phyloP scores from a whole-genome alignment of 1,284 basidiomycete species.

The Schizophyllum amplum region DNA sequence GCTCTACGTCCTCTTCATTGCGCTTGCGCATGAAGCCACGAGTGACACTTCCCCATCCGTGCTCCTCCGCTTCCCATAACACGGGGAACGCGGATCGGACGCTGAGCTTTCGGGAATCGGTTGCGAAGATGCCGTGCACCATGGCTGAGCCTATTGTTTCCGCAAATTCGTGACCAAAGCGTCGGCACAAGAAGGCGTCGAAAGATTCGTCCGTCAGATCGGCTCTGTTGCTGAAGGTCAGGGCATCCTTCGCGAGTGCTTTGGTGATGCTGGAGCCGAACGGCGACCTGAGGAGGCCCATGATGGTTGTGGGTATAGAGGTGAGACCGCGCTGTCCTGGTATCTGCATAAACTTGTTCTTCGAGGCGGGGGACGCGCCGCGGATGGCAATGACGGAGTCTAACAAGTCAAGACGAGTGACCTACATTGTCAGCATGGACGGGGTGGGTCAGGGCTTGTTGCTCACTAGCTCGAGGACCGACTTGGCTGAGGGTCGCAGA shows the following conservation, averaged over 20 bases:
- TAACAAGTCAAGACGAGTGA: slow-evolving; percentile 62
- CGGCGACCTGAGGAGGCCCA: slow-evolving; percentile 40
- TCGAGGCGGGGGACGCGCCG: slow-evolving; percentile 60
- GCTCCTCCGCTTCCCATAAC: slow-evolving; percentile 62
- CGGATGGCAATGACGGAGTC: slow-evolving; percentile 56
- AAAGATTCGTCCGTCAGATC: slow-evolving; percentile 68
- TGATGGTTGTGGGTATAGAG: slow-evolving; percentile 35
- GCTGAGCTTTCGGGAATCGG: slow-evolving; percentile 72
- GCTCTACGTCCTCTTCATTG: slow-evolving; percentile 13
- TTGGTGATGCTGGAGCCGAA: slow-evolving; percentile 45
- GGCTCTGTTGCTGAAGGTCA: background rate
- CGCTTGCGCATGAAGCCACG: slow-evolving; percentile 45
- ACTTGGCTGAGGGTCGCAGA: slow-evolving; percentile 64
- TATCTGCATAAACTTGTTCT: slow-evolving; percentile 66
- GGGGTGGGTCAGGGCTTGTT: background rate
- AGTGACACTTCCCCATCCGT: slow-evolving; percentile 60
- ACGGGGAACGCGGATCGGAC: slow-evolving; percentile 71
- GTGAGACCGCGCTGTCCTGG: slow-evolving; percentile 38
- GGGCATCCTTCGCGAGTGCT: slow-evolving; percentile 30
- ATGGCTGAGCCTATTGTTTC: slow-evolving; percentile 75
- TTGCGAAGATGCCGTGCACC: slow-evolving; percentile 90
- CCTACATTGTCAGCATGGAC: slow-evolving; percentile 34
- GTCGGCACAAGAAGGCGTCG: slow-evolving; percentile 67
- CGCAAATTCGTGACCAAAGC: slow-evolving; percentile 72
- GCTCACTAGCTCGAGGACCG: slow-evolving; percentile 76